Base-by-base conservation (phyloP, 805 yeast species). In the Scheffersomyces spartinae region DNA sequence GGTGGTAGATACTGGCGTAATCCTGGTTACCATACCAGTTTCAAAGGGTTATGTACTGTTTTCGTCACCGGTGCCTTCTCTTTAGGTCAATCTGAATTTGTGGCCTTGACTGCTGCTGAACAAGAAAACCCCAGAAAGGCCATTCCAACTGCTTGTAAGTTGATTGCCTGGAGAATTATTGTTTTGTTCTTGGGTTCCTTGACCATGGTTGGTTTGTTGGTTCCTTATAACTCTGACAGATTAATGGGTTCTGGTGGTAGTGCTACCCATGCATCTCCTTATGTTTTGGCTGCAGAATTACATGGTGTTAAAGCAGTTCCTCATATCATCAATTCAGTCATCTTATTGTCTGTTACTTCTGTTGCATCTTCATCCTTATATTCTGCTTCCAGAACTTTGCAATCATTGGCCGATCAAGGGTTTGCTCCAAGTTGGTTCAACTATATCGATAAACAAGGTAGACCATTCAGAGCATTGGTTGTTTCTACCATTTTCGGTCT, bases 1-100 rank as follows among this genome's bases (percentile, higher is more conserved):
- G 64, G 64, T 23, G 64, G 63, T n/a, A 41, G 34, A 31, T 56
- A 47, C 39, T 58, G 64, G 64, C 45, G 46, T 29, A 42, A 56
- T 33, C 61, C 62, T 6, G 62, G 61, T 24, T 40, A 45, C 34
- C 53, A 54, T 26, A 38, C 42, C 27, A 16, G 23, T 9, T 57
- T 58, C 40, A 58, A 58, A 44, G 64, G 64, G 18, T 42, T 57
- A 19, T 50, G 57, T 33, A 35, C 53, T 14, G 57, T 47, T 9
- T 54, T 58, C 23, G 58, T 55, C 24, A 56, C 60, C 7, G 59
- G 58, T 9, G 55, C 61, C 6, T 58, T 58, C 32, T 47, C 61
- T 16, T 43, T 55, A 28, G 64, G 64, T 11, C 59, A 55, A 23
- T 44, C 59, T 12, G 64, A 58, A 37, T 58, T 57, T 28, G 51